These are phyloP conservation scores for Boletus pseudo-olivaceus DNA, from an alignment of 768 basidiomycete genomes.

Conservation along the genomic window DNA sequence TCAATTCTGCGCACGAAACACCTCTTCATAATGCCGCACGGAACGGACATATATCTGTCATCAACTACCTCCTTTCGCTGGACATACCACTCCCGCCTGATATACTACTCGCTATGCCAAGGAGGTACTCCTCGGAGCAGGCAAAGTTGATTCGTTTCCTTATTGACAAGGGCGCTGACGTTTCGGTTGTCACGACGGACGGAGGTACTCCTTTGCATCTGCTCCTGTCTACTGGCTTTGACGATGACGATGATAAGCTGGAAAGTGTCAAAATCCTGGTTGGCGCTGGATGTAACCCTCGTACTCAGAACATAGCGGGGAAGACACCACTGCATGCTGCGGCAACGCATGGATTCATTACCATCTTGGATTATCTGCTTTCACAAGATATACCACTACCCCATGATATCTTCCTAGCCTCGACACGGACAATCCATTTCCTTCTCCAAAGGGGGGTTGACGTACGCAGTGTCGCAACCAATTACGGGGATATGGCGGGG, in stretches of 20 bases:
- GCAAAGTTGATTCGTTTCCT: background rate
- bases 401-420: background rate
- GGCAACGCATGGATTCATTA: background rate
- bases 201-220: background rate
- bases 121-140: too few species aligned
- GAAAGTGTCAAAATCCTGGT: background rate
- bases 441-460: background rate
- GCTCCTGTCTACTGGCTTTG: too few species aligned
- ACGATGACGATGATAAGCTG: background rate
- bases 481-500: background rate
- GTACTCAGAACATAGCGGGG: background rate
- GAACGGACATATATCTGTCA: background rate
- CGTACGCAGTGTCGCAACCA: background rate
- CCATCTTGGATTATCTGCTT: background rate
- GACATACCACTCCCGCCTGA: background rate
- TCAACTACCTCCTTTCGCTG: background rate
- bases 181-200: background rate
- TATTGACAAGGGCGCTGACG: background rate
- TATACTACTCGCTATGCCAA: background rate
- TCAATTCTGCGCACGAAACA: background rate
- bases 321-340: background rate
- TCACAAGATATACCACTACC: background rate
- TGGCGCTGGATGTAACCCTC: slow-evolving; percentile 1
- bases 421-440: background rate
- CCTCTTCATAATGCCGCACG: background rate